Base-by-base conservation (phyloP, 495 filamentous ascomycete genomes). In the Hypoxylon cercidicola region DNA sequence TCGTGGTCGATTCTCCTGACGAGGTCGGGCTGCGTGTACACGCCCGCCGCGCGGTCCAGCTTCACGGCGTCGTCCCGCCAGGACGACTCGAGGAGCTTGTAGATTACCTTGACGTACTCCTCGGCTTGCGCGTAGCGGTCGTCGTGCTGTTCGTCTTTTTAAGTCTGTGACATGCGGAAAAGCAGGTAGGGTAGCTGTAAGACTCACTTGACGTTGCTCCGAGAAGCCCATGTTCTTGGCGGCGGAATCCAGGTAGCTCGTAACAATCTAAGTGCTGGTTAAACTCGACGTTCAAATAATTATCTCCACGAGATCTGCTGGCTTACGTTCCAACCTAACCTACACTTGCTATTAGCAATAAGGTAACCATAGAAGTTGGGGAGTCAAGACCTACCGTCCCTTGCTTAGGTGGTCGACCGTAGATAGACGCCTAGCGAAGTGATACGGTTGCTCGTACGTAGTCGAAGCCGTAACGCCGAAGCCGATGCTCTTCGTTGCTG, bases 401-500 rank as follows among this genome's bases (percentile, higher is more conserved):
- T 87, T 87, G 3, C 84, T 85, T 11, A 91, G 78, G 72, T 90
- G 88, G 59, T 91, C 89, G 3, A 89, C 74, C 0, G 88, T 91
- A 0, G 85, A 85, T 20, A 91, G 69, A 18, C 88, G 77, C 15
- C 88, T 76, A 0, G 88, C 88, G 13, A 91, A 79, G 66, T 89
- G 87, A 71, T 88, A 91, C 0, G 89, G 88, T 62, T 86, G 84
- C 69, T 90, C 89, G 61, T 89, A 90, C 15, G 87, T 90, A 5
- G 83, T 89, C 35, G 81, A 80, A 16, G 83, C 80, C 15, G 89
- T 92, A 41, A 92, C 81, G 53, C 87, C 85, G 55, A 91, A 79
- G 8, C 87, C 89, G 3, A 91, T 75, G 35, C 78, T 85, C 67
- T 89, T 73, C 13, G 88, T 91, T 3, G 70, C 77, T 12, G 78